These are phyloP conservation scores for Carpinus viminea DNA, from an alignment of 306 rosid species.

Conservation along the genomic window DNA sequence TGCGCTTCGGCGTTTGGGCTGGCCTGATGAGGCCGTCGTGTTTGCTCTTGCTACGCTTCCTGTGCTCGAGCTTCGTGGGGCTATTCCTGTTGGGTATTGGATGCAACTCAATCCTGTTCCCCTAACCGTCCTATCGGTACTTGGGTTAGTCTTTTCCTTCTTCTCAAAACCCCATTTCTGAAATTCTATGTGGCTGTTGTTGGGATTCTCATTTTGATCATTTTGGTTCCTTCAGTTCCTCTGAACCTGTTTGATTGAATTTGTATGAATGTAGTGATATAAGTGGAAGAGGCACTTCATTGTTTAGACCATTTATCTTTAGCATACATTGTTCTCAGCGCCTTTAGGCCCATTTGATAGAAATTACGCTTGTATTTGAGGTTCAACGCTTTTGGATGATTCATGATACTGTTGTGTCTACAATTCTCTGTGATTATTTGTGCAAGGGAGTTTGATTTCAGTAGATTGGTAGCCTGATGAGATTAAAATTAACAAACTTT, in stretches of 20 bases:
- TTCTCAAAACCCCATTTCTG: slow-evolving; percentile 9
- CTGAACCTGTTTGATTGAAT: slow-evolving; percentile 20
- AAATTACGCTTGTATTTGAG: slow-evolving; percentile 1
- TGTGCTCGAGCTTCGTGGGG: slow-evolving; percentile 94
- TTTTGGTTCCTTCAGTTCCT: slow-evolving; percentile 6
- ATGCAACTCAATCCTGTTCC: slow-evolving; percentile 68
- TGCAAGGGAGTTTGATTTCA: slow-evolving; percentile 6
- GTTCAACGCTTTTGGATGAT: slow-evolving; percentile 1
- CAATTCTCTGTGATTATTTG: slow-evolving; percentile 9
- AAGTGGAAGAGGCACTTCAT: slow-evolving; percentile 2
- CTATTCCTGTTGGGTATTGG: slow-evolving; percentile 96
- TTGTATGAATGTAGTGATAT: background rate
- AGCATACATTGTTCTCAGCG: slow-evolving; percentile 2
- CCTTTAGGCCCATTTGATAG: background rate
- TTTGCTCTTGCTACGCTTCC: slow-evolving; percentile 90
- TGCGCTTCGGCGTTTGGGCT: slow-evolving; percentile 61
- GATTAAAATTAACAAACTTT: slow-evolving; percentile 23
- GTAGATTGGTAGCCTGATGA: slow-evolving; percentile 12
- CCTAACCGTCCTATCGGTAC: slow-evolving; percentile 60
- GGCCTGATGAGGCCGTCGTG: slow-evolving; percentile 80
- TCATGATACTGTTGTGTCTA: slow-evolving; percentile 9
- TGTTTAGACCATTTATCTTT: slow-evolving; percentile 6
- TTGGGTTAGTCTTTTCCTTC: slow-evolving; percentile 57
- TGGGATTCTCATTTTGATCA: slow-evolving; percentile 11
- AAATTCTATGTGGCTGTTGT: background rate